These are phyloP conservation scores for Salix suchowensis DNA, from an alignment of 345 rosid genomes.

Conservation along the genomic window DNA sequence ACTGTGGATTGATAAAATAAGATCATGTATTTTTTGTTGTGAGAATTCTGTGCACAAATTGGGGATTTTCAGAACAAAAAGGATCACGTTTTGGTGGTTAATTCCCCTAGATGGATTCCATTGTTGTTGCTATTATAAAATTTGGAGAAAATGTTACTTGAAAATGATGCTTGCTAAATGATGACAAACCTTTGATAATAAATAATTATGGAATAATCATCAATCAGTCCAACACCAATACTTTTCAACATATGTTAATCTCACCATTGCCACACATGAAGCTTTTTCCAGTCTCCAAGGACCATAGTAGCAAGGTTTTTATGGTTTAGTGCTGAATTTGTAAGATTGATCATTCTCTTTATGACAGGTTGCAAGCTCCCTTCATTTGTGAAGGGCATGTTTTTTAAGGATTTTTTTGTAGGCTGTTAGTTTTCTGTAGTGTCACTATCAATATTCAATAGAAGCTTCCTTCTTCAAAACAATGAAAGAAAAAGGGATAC, in stretches of 20 bases:
- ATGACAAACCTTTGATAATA: neutral
- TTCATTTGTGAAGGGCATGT: neutral
- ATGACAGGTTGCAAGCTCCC: neutral
- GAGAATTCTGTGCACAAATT: neutral
- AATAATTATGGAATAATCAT: neutral
- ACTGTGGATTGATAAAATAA: neutral
- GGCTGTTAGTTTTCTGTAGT: neutral
- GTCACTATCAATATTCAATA: neutral
- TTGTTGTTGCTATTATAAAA: neutral
- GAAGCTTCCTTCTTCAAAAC: neutral
- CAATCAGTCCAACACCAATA: neutral
- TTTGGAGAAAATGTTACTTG: neutral
- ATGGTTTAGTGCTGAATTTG: neutral
- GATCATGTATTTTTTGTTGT: neutral
- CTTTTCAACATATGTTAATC: neutral
- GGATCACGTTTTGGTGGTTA: neutral
- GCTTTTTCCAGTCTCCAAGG: neutral
- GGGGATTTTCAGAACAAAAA: neutral
- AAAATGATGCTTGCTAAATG: neutral
- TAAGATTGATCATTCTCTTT: neutral
- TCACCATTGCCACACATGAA: neutral
- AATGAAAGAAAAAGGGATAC: neutral
- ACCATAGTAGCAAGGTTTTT: neutral
- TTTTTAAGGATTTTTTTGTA: neutral
- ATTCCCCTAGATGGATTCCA: neutral